Evolutionary conservation across 202 grass and related monocot genomes (phyloP), one percentile per base, ranked within the genome.

Genomic region (Elaeis oleifera): DNA sequence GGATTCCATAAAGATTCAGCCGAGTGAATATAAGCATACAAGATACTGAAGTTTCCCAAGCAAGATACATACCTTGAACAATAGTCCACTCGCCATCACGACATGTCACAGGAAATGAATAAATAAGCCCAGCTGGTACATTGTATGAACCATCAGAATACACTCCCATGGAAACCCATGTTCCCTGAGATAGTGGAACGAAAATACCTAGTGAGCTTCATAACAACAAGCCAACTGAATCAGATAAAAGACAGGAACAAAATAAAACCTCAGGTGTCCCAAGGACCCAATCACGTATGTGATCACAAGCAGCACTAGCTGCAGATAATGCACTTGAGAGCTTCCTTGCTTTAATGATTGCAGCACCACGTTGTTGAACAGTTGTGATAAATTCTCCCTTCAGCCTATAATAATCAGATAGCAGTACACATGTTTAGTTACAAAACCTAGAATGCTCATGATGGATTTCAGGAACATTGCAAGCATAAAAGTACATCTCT

Each of bases 91-190:
- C 85, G 64, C 94, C 94, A 63, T 55, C 76, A 5, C 66, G 63
- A 79, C 88, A 94, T 49, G 85, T 99, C 23, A 99, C 88, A 51
- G 94, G 94, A 74, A 89, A 99, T 51, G 94, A 99, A 78, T 99
- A 99, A 54, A 99, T 94, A 3, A 99, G 88, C 25, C 94, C 88
- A 74, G 85, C 85, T 5, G 94, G 94, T 24, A 99, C 94, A 82
- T 90, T 77, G 1, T 94, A 99, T 11, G 94, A 99, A 56, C 94
- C 94, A 73, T 99, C 94, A 51, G 94, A 99, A 63, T 99, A 99
- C 23, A 99, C 94, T 11, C 94, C 94, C 94, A 99, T 99, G 54
- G 94, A 99, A 79, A 99, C 94, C 74, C 59, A 99, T 65, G 88
- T 94, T 75, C 94, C 94, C 94, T 99, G 64, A 36, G 23, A 59